Conservation (phyloP, 345 rosid species). For the Xanthoceras sorbifolium region DNA sequence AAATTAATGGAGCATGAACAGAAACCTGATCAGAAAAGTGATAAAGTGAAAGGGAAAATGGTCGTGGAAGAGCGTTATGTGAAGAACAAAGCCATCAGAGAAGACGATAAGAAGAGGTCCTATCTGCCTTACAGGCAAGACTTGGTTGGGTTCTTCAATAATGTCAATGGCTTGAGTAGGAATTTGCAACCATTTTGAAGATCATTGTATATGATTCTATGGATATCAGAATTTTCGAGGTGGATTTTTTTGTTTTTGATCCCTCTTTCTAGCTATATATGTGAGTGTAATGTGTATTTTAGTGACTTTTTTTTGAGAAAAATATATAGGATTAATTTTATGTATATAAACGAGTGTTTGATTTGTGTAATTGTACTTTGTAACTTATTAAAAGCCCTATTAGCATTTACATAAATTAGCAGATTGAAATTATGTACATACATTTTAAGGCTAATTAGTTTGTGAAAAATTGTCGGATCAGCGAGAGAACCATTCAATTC, state of each 20-base stretch:
- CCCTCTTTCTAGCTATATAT: too few relatives aligned
- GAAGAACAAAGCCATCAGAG: constrained; percentile 20
- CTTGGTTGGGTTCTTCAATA: constrained; percentile 48
- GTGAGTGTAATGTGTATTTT: not conserved
- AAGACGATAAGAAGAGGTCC: constrained; percentile 47
- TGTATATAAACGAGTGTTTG: not conserved
- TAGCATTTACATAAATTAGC: too few relatives aligned
- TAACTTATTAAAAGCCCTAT: too few relatives aligned
- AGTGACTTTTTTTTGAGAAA: not conserved
- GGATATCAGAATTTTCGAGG: not conserved
- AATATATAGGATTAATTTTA: not conserved
- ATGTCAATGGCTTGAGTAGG: constrained; percentile 50
- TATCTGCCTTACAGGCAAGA: constrained; percentile 55
- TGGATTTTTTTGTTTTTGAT: constrained; percentile 24
- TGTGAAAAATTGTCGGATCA: too few relatives aligned
- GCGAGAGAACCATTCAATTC: too few relatives aligned
- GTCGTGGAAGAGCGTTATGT: constrained; percentile 15
- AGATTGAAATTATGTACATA: too few relatives aligned
- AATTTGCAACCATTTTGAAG: constrained; percentile 61
- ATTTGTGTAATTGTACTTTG: not conserved
- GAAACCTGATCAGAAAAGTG: not conserved
- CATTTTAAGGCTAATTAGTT: too few relatives aligned
- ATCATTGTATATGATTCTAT: not conserved
- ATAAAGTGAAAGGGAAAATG: constrained; percentile 3
- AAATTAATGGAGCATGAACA: not conserved